These are phyloP conservation scores for Rhodotorula sp. DNA, from an alignment of 1,284 basidiomycete species.

Conservation along the genomic window DNA sequence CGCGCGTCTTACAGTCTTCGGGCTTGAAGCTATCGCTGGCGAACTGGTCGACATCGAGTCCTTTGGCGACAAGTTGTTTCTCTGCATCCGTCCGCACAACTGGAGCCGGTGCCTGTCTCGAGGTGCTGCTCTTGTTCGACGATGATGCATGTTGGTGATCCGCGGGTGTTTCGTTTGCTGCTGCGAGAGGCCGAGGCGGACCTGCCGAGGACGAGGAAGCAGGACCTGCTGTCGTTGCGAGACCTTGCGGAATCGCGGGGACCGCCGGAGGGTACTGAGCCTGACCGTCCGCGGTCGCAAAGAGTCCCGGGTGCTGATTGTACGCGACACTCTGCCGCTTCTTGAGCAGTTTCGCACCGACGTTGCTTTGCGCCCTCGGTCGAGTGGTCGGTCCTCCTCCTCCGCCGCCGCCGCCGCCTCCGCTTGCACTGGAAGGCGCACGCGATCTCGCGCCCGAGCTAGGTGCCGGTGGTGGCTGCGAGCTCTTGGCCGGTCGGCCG, in stretches of 20 bases:
- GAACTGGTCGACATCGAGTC: slow-evolving; percentile 37
- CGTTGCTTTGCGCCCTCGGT: slow-evolving; percentile 37
- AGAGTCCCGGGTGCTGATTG: slow-evolving; percentile 10
- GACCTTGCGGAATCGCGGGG: slow-evolving; percentile 11
- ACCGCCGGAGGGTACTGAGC: slow-evolving; percentile 7
- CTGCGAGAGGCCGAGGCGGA: neutral
- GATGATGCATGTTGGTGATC: neutral
- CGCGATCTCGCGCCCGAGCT: neutral
- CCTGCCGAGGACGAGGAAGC: neutral
- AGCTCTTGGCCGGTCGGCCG: neutral
- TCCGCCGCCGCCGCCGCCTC: neutral
- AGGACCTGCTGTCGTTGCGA: neutral
- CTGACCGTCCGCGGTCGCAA: slow-evolving; percentile 1
- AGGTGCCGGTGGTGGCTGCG: neutral
- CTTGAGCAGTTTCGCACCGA: slow-evolving; percentile 45
- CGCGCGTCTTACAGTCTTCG: slow-evolving; percentile 37
- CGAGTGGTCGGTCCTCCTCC: neutral
- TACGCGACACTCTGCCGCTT: slow-evolving; percentile 47
- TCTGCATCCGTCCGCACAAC: slow-evolving; percentile 14
- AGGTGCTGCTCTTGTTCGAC: neutral
- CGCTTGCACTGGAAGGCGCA: neutral
- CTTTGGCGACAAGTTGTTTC: slow-evolving; percentile 20
- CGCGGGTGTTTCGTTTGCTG: neutral
- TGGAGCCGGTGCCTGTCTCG: neutral
- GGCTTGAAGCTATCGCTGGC: slow-evolving; percentile 39